phyloP scores from a whole-genome alignment of 2,329 filamentous ascomycete species.

The Proliferodiscus dingleyae region DNA sequence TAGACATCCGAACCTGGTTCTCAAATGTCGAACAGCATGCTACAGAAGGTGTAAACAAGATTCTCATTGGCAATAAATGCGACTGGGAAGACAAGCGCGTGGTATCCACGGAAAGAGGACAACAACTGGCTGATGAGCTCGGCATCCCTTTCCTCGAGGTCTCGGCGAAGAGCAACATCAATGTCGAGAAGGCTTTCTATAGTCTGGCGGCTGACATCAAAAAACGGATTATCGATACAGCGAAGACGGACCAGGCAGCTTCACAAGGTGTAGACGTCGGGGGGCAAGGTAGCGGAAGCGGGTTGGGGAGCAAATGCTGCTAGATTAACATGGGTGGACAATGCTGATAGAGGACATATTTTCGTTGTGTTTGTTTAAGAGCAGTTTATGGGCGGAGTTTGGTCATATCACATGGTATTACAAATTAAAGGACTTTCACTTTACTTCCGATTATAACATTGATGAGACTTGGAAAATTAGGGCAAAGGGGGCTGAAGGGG shows the following conservation, averaged over 20 bases:
- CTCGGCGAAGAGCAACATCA: constrained; percentile 98
- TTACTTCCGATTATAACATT: too few species aligned
- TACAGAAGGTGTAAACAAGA: constrained; percentile 98
- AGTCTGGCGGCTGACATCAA: constrained; percentile 94
- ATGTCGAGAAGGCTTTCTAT: constrained; percentile 98
- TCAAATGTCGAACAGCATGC: constrained; percentile 99
- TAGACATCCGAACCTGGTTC: constrained; percentile 99
- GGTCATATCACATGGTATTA: constrained; percentile 28
- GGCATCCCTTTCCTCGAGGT: constrained; percentile 98
- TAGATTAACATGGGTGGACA: constrained; percentile 39
- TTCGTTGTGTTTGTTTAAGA: constrained; percentile 26
- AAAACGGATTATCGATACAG: constrained; percentile 92
- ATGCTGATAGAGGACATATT: constrained; percentile 11
- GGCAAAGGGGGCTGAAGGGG: too few species aligned
- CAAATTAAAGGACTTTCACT: constrained; percentile 20
- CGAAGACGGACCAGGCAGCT: constrained; percentile 65
- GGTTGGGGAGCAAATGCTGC: constrained; percentile 69
- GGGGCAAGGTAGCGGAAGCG: constrained; percentile 47
- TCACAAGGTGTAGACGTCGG: constrained; percentile 63
- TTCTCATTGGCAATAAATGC: constrained; percentile 99
- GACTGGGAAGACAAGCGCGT: constrained; percentile 99
- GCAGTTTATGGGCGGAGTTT: constrained; percentile 32
- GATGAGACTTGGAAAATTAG: too few species aligned
- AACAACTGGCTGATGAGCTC: constrained; percentile 89
- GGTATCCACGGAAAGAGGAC: constrained; percentile 87